Evolutionary conservation across 2,329 filamentous ascomycete species (phyloP), one percentile per base, ranked within the genome.

Genomic region (Paracamarosporium sp.): DNA sequence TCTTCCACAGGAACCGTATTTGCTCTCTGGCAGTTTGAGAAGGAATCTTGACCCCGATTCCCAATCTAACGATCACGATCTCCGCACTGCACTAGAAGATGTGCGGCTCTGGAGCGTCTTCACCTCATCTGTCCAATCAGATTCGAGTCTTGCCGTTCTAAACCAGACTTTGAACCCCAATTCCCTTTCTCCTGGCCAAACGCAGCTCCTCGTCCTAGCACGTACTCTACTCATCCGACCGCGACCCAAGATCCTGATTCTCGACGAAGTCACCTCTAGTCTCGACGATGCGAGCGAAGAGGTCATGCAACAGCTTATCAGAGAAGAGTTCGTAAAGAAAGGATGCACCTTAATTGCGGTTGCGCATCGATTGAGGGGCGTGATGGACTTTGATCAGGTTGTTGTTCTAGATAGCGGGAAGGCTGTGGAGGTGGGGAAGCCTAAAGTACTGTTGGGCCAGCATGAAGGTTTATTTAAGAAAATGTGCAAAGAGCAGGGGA

Each of bases 211-310:
- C 2, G 60, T 62, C 11, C 67, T 78, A 0, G 75, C 75, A 2
- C 58, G 74, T 0, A 74, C 75, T 0, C 53, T 78, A 20, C 53
- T 78, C 15, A 43, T 43, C 9, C 40, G 24, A 13, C 66, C 74
- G 0, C 62, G 70, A 6, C 73, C 73, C 0, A 68, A 61, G 2
- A 35, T 78, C 1, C 53, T 78, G 3, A 55, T 78, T 0, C 68
- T 78, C 2, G 75, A 78, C 41, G 75, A 78, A 50, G 74, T 74
- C 7, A 76, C 74, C n/a, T 59, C 54, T 38, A 53, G 41, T 43
- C 24, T 70, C 3, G 65, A 70, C 60, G 56, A 55, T 27, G 59
- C 55, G 24, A 70, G 63, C 12, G 67, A 69, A 30, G 50, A 36
- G 17, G 51, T 59, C 48, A 67, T 70, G 38, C 66, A 63, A 46